Percentiles rank a stretch among this genome's conserved stretches.
Conservation (phyloP, 1,284 basidiomycete genomes). For the Ustilago curta region DNA sequence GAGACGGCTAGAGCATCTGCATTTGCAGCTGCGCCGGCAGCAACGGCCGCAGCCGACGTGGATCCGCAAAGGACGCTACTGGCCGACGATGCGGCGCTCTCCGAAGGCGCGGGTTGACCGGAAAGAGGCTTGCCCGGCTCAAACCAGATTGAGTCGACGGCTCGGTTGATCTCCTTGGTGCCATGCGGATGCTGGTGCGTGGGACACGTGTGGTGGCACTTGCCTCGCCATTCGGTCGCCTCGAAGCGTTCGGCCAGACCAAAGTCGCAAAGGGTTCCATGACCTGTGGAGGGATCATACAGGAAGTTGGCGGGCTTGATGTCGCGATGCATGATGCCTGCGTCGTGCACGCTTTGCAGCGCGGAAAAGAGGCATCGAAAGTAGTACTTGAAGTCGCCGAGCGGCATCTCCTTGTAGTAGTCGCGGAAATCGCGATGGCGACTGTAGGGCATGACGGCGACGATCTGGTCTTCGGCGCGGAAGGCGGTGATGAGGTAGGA, state of each 20-base stretch:
- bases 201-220: slow-evolving; percentile 67
- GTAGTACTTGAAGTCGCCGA: slow-evolving; percentile 84
- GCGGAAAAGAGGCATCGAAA: slow-evolving; percentile 91
- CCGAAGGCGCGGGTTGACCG: slow-evolving; percentile 19
- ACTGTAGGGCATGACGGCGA: slow-evolving; percentile 94
- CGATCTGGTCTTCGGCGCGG: slow-evolving; percentile 89
- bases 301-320: slow-evolving; percentile 99
- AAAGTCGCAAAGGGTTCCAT: slow-evolving; percentile 93
- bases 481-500: slow-evolving; percentile 92
- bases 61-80: slow-evolving; percentile 70
- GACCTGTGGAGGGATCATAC: slow-evolving; percentile 85
- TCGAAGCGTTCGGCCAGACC: slow-evolving; percentile 75
- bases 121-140: slow-evolving; percentile 58
- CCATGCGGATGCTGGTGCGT: slow-evolving; percentile 59
- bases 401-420: slow-evolving; percentile 79
- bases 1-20: slow-evolving; percentile 70
- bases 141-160: slow-evolving; percentile 58
- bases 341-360: slow-evolving; percentile 86
- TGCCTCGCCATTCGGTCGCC: slow-evolving; percentile 62
- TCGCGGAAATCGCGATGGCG: slow-evolving; percentile 93
- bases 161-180: slow-evolving; percentile 56
- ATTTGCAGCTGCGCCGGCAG: background rate
- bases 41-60: slow-evolving; percentile 5
- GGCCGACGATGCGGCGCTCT: slow-evolving; percentile 6
- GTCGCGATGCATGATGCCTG: slow-evolving; percentile 93